Base-by-base conservation (phyloP, 2,329 filamentous ascomycete genomes). In the Calonectria pseudoreteaudii region DNA sequence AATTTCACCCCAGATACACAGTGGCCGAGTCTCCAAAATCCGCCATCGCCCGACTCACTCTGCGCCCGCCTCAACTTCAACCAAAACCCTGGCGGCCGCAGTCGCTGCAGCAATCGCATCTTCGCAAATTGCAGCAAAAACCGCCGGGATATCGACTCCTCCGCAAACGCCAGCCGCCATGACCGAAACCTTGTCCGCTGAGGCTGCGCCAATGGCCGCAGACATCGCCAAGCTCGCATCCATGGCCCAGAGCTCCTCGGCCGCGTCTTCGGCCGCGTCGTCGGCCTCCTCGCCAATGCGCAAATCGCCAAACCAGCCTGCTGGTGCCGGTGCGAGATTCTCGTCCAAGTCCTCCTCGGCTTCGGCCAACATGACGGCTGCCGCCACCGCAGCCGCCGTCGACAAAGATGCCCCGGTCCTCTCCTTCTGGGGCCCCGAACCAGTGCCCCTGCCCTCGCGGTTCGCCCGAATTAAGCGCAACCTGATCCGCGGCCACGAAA, bases 361-460 rank as follows among this genome's bases (percentile, higher is more conserved):
- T 34, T 74, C 73, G 28, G 66, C 75, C 53, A 76, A 68, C 26
- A 68, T 68, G 52, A 72, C 71, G 5, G 58, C 71, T 10, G 67
- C 74, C 30, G 66, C 75, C 50, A 67, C 79, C 26, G 74, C 79
- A 31, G 69, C 76, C 49, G 74, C 79, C 36, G 66, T 76, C 28
- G 78, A 80, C 79, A 88, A 88, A 83, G 87, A 90, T 71, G 85
- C 86, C 11, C 88, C 89, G 23, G 87, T 90, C 65, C 82, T 90
- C 62, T 90, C 89, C 2, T 91, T 91, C 76, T 91, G 90, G 86
- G 89, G 89, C 80, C 86, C 87, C 18, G 87, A 90, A 77, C 88
- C 89, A 11, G 88, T 91, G 26, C 89, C 90, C n/a, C 84, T 92
- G 10, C 90, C 90, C n/a, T 86, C 86, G 53, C 88, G 90, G 34